These are phyloP conservation scores for Croton laevigatus DNA, from an alignment of 441 rosid genomes.

Conservation along the genomic window DNA sequence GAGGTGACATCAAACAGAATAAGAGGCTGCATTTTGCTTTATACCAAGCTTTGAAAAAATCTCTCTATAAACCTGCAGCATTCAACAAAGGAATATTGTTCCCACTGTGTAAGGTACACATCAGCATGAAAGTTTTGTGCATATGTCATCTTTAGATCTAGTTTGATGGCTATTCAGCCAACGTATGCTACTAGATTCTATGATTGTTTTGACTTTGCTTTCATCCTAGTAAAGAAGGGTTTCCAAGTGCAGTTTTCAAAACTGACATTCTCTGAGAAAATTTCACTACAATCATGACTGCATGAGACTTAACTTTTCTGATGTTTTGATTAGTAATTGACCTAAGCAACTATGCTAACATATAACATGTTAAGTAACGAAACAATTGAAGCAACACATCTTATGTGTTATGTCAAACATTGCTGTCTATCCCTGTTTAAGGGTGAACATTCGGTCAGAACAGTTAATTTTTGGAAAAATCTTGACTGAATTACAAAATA, in stretches of 20 bases:
- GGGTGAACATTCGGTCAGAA: too few relatives aligned
- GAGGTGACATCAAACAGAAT: slow-evolving; percentile 81
- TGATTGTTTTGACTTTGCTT: not conserved
- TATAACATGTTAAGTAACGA: not conserved
- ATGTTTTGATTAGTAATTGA: not conserved
- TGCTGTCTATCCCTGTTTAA: too few relatives aligned
- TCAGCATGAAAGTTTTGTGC: not conserved
- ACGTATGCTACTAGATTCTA: not conserved
- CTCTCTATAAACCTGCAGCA: slow-evolving; percentile 83
- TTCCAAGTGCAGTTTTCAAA: not conserved
- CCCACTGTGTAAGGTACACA: slow-evolving; percentile 75
- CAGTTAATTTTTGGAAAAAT: too few relatives aligned
- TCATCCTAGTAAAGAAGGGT: not conserved
- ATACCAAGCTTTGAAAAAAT: slow-evolving; percentile 72
- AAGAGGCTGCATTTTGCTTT: slow-evolving; percentile 79
- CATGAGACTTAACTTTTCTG: not conserved
- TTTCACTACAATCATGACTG: not conserved
- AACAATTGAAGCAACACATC: not conserved
- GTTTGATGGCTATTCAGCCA: not conserved
- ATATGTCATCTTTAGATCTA: not conserved
- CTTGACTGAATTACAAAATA: too few relatives aligned
- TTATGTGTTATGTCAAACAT: not conserved
- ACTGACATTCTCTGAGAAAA: not conserved
- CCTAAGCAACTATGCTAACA: not conserved
- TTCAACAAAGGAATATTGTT: slow-evolving; percentile 88